phyloP scores from a whole-genome alignment of 2,329 filamentous ascomycete genomes.

The Chaetomiaceae sp. region DNA sequence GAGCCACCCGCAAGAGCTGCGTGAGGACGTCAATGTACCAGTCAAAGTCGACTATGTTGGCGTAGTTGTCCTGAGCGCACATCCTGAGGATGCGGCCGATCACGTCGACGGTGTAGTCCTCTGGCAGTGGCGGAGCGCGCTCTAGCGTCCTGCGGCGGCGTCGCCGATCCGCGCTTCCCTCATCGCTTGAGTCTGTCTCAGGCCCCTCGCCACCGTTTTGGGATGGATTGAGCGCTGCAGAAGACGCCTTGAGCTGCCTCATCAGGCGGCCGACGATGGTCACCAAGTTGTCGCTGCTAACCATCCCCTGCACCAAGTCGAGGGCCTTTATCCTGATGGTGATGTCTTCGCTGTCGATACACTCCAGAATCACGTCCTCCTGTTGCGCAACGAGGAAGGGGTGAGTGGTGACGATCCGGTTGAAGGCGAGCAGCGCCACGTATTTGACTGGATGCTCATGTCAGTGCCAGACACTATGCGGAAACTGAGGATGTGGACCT shows the following conservation, averaged over 20 bases:
- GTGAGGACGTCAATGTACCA: conserved; percentile 94
- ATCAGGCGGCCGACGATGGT: conserved; percentile 82
- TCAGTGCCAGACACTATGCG: neutral
- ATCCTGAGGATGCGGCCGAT: conserved; percentile 80
- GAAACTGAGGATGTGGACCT: conserved; percentile 36
- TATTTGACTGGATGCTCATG: conserved; percentile 70
- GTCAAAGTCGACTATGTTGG: conserved; percentile 83
- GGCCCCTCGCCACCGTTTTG: conserved; percentile 39
- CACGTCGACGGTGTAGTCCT: conserved; percentile 81
- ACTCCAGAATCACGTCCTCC: conserved; percentile 93
- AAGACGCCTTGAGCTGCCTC: conserved; percentile 72
- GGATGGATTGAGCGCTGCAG: conserved; percentile 43
- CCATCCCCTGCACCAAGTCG: conserved; percentile 90
- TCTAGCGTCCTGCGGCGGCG: conserved; percentile 37
- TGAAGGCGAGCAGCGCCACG: conserved; percentile 90
- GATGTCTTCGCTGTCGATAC: conserved; percentile 92
- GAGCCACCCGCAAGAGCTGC: conserved; percentile 73
- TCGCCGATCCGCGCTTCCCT: conserved; percentile 36
- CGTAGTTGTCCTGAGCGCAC: conserved; percentile 86
- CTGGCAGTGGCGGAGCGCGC: conserved; percentile 62
- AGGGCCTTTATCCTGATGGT: conserved; percentile 91
- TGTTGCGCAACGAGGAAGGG: conserved; percentile 85
- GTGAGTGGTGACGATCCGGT: conserved; percentile 87
- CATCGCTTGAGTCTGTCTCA: conserved; percentile 47
- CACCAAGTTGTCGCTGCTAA: conserved; percentile 78